Percentiles rank a stretch among this genome's conserved stretches.
These are phyloP conservation scores for Bodo saltans DNA, from an alignment of 78 protist genomes.

Conservation along the genomic window DNA sequence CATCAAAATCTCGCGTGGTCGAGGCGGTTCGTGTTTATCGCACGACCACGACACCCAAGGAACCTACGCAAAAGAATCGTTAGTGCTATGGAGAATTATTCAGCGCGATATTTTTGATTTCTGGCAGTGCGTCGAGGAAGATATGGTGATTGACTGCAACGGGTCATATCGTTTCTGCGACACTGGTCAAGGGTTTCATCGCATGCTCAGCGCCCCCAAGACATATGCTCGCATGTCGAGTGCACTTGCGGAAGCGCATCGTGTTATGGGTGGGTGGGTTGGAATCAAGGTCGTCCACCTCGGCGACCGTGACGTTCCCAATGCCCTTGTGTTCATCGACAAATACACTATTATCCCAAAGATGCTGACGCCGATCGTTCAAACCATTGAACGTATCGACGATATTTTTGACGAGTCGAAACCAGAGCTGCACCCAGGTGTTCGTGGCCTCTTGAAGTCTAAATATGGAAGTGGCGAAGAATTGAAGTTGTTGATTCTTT, in stretches of 20 bases:
- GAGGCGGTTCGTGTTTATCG: slow-evolving; percentile 71
- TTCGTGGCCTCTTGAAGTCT: slow-evolving; percentile 22
- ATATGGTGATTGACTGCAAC: slow-evolving; percentile 40
- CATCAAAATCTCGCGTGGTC: too few species aligned
- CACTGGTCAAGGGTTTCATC: slow-evolving; percentile 87
- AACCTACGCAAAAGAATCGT: slow-evolving; percentile 75
- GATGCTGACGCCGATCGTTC: slow-evolving; percentile 71
- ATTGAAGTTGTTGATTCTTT: slow-evolving; percentile 47
- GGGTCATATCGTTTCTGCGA: slow-evolving; percentile 43
- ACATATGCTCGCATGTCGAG: slow-evolving; percentile 51
- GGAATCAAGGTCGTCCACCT: slow-evolving; percentile 87
- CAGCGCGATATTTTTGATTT: slow-evolving; percentile 80
- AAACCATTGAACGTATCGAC: slow-evolving; percentile 32
- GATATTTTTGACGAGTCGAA: background rate
- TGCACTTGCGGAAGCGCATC: slow-evolving; percentile 47
- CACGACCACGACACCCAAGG: slow-evolving; percentile 75
- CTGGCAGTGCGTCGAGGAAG: slow-evolving; percentile 80
- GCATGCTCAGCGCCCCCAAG: slow-evolving; percentile 69
- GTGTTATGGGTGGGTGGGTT: slow-evolving; percentile 81
- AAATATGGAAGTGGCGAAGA: slow-evolving; percentile 45
- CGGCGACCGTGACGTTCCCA: slow-evolving; percentile 94
- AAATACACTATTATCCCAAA: slow-evolving; percentile 83
- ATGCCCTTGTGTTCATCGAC: slow-evolving; percentile 90
- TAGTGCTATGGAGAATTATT: slow-evolving; percentile 86
- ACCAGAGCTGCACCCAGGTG: background rate